Percentiles rank a stretch among this genome's conserved stretches.
Evolutionary conservation across 2,329 filamentous ascomycete species (phyloP).

Genomic region (Fusarium dlaminii): DNA sequence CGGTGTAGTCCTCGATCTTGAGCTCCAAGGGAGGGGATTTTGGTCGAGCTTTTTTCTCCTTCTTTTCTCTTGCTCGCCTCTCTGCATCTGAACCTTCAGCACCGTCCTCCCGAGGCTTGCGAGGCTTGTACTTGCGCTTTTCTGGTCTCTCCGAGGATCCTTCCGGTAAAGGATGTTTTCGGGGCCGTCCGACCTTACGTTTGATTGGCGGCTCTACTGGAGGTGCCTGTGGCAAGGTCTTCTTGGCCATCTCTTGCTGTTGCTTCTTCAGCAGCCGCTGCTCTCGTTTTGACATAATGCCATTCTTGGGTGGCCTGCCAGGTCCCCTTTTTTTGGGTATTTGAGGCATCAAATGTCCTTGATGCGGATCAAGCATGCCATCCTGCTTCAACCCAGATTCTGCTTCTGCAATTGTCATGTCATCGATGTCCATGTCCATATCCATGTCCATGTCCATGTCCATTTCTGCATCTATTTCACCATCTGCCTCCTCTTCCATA

Average conservation of each 20-base stretch:
- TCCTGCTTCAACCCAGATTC: slow-evolving; percentile 45
- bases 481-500: slow-evolving; percentile 25
- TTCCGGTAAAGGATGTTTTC: slow-evolving; percentile 70
- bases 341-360: slow-evolving; percentile 48
- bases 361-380: slow-evolving; percentile 46
- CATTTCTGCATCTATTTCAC: slow-evolving; percentile 19
- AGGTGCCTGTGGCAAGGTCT: slow-evolving; percentile 59
- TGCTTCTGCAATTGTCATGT: slow-evolving; percentile 36
- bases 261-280: slow-evolving; percentile 70
- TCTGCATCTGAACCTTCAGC: slow-evolving; percentile 66
- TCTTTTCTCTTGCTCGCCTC: slow-evolving; percentile 65
- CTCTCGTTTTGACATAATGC: slow-evolving; percentile 83
- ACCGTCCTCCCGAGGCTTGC: slow-evolving; percentile 66
- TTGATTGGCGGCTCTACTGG: slow-evolving; percentile 64
- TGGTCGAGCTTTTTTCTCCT: slow-evolving; percentile 66
- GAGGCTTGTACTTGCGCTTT: slow-evolving; percentile 73
- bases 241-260: slow-evolving; percentile 59
- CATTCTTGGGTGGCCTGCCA: slow-evolving; percentile 84
- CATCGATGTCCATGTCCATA: slow-evolving; percentile 35
- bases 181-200: slow-evolving; percentile 71
- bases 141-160: slow-evolving; percentile 63
- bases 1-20: slow-evolving; percentile 63
- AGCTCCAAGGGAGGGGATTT: slow-evolving; percentile 70
- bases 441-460: slow-evolving; percentile 36
- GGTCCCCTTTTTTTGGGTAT: slow-evolving; percentile 77